Conservation (phyloP, 2,329 filamentous ascomycete species). For the Sordariomycetes sp. region DNA sequence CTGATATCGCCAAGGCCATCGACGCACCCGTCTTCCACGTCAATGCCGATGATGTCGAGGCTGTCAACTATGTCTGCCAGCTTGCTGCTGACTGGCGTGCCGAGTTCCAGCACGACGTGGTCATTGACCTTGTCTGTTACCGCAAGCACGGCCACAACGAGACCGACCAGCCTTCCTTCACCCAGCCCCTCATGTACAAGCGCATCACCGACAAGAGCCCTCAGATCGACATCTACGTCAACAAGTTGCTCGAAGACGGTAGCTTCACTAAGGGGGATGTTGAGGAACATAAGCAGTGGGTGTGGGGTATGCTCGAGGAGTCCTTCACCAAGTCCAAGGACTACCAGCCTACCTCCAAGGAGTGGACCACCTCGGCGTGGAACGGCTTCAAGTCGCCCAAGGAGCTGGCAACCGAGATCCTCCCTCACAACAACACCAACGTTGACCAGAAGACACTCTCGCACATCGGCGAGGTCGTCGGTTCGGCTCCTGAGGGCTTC, state of each 20-base stretch:
- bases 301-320: constrained; percentile 98
- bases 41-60: constrained; percentile 96
- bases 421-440: constrained; percentile 83
- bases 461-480: constrained; percentile 75
- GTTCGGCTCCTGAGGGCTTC: constrained; percentile 75
- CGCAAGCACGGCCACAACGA: constrained; percentile 99
- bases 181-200: constrained; percentile 99
- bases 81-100: constrained; percentile 95
- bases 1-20: constrained; percentile 97
- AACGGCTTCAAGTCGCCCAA: constrained; percentile 96
- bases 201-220: constrained; percentile 77
- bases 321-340: constrained; percentile 97
- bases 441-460: constrained; percentile 65
- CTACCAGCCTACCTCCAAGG: constrained; percentile 91
- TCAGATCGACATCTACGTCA: constrained; percentile 83
- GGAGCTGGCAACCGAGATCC: constrained; percentile 86
- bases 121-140: constrained; percentile 98
- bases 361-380: constrained; percentile 97
- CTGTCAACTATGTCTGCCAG: constrained; percentile 97
- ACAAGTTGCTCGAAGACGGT: constrained; percentile 83
- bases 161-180: constrained; percentile 98
- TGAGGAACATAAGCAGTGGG: constrained; percentile 99
- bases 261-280: constrained; percentile 97
- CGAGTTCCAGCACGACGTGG: constrained; percentile 96
- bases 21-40: constrained; percentile 99